Percentiles rank a stretch among this genome's conserved stretches.
Evolutionary conservation across 2,329 filamentous ascomycete species (phyloP).

Genomic region (Emergomyces orientalis): DNA sequence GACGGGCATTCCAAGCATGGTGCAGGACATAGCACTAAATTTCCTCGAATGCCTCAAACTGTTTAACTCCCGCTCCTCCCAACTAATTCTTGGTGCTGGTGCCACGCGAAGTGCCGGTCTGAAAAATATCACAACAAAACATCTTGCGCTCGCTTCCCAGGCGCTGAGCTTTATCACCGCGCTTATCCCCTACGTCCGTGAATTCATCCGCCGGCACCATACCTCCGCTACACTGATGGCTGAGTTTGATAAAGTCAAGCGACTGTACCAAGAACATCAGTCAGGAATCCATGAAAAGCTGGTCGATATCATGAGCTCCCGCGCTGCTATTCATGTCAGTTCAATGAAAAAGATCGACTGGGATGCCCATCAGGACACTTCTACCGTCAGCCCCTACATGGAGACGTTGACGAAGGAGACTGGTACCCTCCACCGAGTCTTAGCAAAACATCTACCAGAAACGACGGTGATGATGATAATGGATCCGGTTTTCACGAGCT

Average conservation of each 20-base stretch:
- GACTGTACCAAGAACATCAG: conserved; percentile 80
- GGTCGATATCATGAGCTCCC: conserved; percentile 80
- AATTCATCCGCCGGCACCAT: conserved; percentile 75
- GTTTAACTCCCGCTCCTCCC: conserved; percentile 94
- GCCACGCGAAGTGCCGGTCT: conserved; percentile 80
- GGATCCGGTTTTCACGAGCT: conserved; percentile 71
- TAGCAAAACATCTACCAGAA: conserved; percentile 73
- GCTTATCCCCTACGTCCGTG: conserved; percentile 78
- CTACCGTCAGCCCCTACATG: conserved; percentile 61
- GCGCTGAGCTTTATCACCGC: conserved; percentile 79
- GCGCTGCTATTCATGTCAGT: conserved; percentile 64
- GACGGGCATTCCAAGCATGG: conserved; percentile 79
- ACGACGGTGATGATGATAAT: conserved; percentile 72
- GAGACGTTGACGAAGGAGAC: conserved; percentile 83
- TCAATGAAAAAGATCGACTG: conserved; percentile 67
- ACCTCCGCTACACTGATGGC: conserved; percentile 52
- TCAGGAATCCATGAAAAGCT: conserved; percentile 85
- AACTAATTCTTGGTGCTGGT: conserved; percentile 89
- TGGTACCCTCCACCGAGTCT: conserved; percentile 68
- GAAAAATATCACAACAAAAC: conserved; percentile 93
- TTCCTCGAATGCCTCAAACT: conserved; percentile 80
- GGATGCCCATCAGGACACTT: conserved; percentile 46
- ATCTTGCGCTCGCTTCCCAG: conserved; percentile 84
- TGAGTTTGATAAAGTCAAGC: conserved; percentile 81
- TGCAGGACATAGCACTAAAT: conserved; percentile 66